These are phyloP conservation scores for Auxenochlorella protothecoides DNA, from an alignment of 139 green algal genomes.

Conservation along the genomic window DNA sequence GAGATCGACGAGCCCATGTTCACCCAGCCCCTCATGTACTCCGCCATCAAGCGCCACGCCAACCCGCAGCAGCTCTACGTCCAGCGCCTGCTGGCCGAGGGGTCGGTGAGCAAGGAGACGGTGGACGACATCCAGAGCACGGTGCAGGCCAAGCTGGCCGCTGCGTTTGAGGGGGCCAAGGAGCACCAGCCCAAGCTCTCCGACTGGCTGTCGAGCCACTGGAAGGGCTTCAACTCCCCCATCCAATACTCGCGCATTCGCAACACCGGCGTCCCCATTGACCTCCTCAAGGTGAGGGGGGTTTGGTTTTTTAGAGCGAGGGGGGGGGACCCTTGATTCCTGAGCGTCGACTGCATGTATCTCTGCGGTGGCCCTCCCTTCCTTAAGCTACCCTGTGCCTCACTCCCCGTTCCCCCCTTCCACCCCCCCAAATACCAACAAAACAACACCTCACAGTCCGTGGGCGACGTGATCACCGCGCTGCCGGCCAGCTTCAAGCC, in stretches of 20 bases:
- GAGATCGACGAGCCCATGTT: constrained; percentile 99
- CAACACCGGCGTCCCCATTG: constrained; percentile 74
- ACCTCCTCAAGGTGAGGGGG: constrained; percentile 31
- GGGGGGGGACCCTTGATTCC: background rate
- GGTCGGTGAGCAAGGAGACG: constrained; percentile 56
- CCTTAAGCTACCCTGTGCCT: no score
- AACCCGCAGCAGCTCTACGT: constrained; percentile 65
- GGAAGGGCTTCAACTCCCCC: constrained; percentile 87
- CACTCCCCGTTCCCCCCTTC: no score
- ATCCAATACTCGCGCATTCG: constrained; percentile 78
- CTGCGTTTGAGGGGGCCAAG: constrained; percentile 72
- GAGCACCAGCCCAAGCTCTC: constrained; percentile 62
- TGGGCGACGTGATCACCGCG: constrained; percentile 69
- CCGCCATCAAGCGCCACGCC: constrained; percentile 62
- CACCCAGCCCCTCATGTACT: constrained; percentile 97
- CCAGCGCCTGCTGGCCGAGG: constrained; percentile 64
- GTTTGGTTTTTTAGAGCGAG: background rate
- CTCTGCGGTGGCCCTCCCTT: no score
- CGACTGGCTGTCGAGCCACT: constrained; percentile 85
- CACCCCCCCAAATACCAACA: no score
- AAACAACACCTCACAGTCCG: constrained; percentile 23
- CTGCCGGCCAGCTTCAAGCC: constrained; percentile 76
- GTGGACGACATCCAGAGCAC: constrained; percentile 49
- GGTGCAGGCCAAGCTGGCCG: constrained; percentile 58
- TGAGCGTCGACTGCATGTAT: background rate